A percentile compares a stretch with the other conserved stretches of the same genome.
These are phyloP conservation scores for Rubroshorea leprosula DNA, from an alignment of 345 rosid species.

Conservation along the genomic window DNA sequence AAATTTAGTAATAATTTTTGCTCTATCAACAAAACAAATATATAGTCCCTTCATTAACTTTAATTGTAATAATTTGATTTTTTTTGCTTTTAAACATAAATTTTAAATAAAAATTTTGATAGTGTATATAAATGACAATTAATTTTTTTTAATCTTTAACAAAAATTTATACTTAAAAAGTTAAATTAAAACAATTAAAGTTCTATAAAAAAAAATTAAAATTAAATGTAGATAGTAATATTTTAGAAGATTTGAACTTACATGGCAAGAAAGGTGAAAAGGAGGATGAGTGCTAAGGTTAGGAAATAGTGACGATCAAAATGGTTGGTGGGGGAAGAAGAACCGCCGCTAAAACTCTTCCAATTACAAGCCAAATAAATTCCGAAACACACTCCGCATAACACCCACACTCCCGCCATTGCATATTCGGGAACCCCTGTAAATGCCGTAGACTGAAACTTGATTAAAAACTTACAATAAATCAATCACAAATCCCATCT, in stretches of 20 bases:
- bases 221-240: neutral
- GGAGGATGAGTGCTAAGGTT: constrained; percentile 32
- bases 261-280: constrained; percentile 49
- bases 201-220: too few relatives aligned
- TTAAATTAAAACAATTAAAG: too few relatives aligned
- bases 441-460: constrained; percentile 71
- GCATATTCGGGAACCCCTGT: constrained; percentile 61
- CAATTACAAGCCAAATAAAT: constrained; percentile 24
- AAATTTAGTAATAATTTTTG: too few relatives aligned
- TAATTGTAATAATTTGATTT: too few relatives aligned
- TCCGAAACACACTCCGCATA: constrained; percentile 43
- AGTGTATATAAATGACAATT: too few relatives aligned
- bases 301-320: constrained; percentile 24
- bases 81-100: too few relatives aligned
- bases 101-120: too few relatives aligned
- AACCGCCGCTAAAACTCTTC: constrained; percentile 19
- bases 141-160: too few relatives aligned
- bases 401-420: constrained; percentile 46
- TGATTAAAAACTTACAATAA: constrained; percentile 10
- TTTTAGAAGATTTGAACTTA: constrained; percentile 22
- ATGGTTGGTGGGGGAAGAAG: constrained; percentile 15
- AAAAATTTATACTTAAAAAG: too few relatives aligned
- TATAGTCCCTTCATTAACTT: too few relatives aligned
- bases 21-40: too few relatives aligned
- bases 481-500: too few relatives aligned